Evolutionary conservation across 768 basidiomycete species (phyloP).

Genomic region (Coprinellus micaceus): DNA sequence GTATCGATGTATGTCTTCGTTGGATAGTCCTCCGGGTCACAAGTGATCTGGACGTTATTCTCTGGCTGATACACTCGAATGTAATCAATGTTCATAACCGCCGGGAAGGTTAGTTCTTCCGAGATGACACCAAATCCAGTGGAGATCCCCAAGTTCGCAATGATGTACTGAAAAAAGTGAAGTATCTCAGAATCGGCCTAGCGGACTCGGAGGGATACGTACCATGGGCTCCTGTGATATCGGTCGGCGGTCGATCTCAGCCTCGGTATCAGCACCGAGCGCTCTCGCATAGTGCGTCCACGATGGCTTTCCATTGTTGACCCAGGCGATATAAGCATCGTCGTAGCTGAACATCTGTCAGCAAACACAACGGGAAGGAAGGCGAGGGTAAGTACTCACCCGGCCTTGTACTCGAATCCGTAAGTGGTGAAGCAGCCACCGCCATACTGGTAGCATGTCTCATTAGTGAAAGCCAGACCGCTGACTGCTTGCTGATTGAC

Average conservation of each 20-base stretch:
- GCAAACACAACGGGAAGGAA: neutral
- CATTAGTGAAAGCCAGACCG: slow-evolving; percentile 59
- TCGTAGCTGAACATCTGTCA: slow-evolving; percentile 21
- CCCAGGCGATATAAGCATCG: slow-evolving; percentile 69
- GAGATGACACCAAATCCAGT: slow-evolving; percentile 62
- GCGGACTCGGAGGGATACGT: slow-evolving; percentile 29
- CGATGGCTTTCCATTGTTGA: slow-evolving; percentile 53
- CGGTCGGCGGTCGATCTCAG: slow-evolving; percentile 54
- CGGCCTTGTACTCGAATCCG: slow-evolving; percentile 53
- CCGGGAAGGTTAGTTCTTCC: slow-evolving; percentile 48
- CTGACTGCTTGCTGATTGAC: slow-evolving; percentile 75
- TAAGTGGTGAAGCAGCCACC: slow-evolving; percentile 33
- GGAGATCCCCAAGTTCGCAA: slow-evolving; percentile 70
- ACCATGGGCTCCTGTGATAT: slow-evolving; percentile 75
- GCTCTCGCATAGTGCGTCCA: slow-evolving; percentile 67
- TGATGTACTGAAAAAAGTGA: slow-evolving; percentile 47
- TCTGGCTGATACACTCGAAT: slow-evolving; percentile 71
- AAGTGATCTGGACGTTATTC: slow-evolving; percentile 51
- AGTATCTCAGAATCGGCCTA: neutral
- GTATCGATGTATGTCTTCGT: slow-evolving; percentile 73
- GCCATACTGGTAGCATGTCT: slow-evolving; percentile 56
- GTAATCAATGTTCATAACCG: slow-evolving; percentile 73
- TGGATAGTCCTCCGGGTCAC: slow-evolving; percentile 70
- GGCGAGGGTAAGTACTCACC: slow-evolving; percentile 22
- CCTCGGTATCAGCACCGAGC: slow-evolving; percentile 45